These are phyloP conservation scores for Iris macrosiphon DNA, from an alignment of 106 monocot genomes.

Conservation along the genomic window DNA sequence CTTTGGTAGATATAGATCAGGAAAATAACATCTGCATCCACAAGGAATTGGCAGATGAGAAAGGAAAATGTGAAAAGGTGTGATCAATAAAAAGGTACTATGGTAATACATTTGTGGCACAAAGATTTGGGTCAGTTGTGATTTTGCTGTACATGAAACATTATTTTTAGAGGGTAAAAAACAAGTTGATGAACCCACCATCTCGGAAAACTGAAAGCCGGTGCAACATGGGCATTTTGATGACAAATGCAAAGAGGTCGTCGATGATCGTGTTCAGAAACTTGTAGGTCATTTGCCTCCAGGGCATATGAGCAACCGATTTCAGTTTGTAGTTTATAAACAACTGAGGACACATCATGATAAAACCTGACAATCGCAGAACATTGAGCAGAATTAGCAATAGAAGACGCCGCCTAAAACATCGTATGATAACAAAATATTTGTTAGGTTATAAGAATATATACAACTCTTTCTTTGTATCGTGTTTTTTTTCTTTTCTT, in stretches of 20 bases:
- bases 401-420: no score
- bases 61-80: not conserved
- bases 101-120: no score
- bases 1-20: constrained; percentile 93
- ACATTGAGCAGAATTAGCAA: not conserved
- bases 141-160: no score
- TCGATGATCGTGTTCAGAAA: constrained; percentile 97
- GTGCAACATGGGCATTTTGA: constrained; percentile 97
- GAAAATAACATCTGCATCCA: constrained; percentile 83
- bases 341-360: constrained; percentile 97
- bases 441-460: no score
- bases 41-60: not conserved
- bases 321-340: constrained; percentile 95
- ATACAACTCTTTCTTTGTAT: no score
- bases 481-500: no score
- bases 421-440: no score
- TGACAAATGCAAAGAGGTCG: constrained; percentile 90
- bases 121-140: no score
- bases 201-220: constrained; percentile 95
- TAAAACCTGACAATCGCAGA: constrained; percentile 61
- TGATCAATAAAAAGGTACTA: no score
- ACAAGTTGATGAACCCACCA: constrained; percentile 50
- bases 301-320: constrained; percentile 93
- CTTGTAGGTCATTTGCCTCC: constrained; percentile 99
- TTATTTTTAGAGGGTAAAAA: no score